Evolutionary conservation across 1,284 basidiomycete species (phyloP).

Genomic region (Cerioporus squamosus): DNA sequence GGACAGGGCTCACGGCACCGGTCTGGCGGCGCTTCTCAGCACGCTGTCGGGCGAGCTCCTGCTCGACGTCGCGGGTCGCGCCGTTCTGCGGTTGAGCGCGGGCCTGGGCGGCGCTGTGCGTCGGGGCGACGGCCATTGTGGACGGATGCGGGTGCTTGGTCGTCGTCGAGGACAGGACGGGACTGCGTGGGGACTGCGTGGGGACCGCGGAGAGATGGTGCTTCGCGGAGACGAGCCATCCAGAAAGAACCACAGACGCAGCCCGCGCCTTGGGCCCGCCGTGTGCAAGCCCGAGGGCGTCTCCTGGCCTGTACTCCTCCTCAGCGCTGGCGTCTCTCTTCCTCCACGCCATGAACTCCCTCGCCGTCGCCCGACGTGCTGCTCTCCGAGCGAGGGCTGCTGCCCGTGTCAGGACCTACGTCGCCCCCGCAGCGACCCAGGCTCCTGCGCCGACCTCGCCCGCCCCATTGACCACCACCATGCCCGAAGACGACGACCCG

Average conservation of each 20-base stretch:
- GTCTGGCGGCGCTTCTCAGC: conserved; percentile 48
- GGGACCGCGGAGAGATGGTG: conserved; percentile 1
- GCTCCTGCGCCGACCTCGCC: conserved; percentile 13
- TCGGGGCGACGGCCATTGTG: conserved; percentile 14
- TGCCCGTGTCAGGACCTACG: conserved; percentile 29
- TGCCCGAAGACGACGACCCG: conserved; percentile 54
- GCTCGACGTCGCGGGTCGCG: conserved; percentile 50
- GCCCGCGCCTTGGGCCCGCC: background rate
- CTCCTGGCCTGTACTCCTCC: no score
- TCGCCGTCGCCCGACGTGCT: conserved; percentile 30
- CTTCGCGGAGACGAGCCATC: background rate
- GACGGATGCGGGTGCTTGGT: background rate
- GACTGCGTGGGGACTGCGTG: background rate
- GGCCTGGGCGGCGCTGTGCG: background rate
- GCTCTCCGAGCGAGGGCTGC: conserved; percentile 25
- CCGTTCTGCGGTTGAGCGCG: conserved; percentile 9
- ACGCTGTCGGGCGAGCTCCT: conserved; percentile 45
- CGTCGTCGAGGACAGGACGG: background rate
- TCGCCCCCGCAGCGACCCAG: conserved; percentile 17
- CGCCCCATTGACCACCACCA: conserved; percentile 14
- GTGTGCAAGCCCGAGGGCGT: no score
- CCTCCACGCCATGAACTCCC: conserved; percentile 29
- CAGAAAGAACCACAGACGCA: background rate
- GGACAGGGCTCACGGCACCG: conserved; percentile 57
- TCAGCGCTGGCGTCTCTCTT: no score